These are phyloP conservation scores for Coniochaeta sp. DNA, from an alignment of 2,329 filamentous ascomycete genomes.

Conservation along the genomic window DNA sequence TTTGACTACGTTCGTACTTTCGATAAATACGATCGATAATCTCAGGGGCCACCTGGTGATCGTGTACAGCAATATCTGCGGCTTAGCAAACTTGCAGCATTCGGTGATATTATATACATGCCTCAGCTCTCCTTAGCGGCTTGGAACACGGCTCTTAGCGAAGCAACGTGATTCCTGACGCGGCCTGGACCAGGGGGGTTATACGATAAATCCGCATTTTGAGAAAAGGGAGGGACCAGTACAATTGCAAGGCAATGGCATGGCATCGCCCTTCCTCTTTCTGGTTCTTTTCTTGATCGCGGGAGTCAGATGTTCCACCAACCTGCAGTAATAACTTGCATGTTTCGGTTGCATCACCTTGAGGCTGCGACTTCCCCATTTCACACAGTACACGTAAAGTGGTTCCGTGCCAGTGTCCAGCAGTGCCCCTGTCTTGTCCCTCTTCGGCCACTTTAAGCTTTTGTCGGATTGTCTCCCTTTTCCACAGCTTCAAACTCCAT, in stretches of 20 bases:
- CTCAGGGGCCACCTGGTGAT: not conserved
- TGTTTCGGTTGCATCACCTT: not conserved
- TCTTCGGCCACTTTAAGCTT: not conserved
- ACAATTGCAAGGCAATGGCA: no score
- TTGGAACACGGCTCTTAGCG: not conserved
- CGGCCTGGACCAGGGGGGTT: not conserved
- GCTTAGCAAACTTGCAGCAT: not conserved
- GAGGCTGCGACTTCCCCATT: slow-evolving; percentile 1
- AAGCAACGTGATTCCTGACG: not conserved
- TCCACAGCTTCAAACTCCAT: not conserved
- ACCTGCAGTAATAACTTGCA: not conserved
- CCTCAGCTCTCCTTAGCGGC: not conserved
- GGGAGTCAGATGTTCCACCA: no score
- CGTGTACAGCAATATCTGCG: not conserved
- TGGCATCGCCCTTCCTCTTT: no score
- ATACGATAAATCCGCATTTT: not conserved
- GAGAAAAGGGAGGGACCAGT: not conserved
- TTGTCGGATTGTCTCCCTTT: not conserved
- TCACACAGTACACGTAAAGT: not conserved
- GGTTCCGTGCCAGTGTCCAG: no score
- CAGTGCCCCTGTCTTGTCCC: no score
- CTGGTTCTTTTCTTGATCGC: not conserved
- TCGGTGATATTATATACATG: not conserved
- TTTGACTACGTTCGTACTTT: not conserved
- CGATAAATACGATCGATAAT: not conserved